Conservation (phyloP, 805 yeast genomes). For the Barnettozyma populi region DNA sequence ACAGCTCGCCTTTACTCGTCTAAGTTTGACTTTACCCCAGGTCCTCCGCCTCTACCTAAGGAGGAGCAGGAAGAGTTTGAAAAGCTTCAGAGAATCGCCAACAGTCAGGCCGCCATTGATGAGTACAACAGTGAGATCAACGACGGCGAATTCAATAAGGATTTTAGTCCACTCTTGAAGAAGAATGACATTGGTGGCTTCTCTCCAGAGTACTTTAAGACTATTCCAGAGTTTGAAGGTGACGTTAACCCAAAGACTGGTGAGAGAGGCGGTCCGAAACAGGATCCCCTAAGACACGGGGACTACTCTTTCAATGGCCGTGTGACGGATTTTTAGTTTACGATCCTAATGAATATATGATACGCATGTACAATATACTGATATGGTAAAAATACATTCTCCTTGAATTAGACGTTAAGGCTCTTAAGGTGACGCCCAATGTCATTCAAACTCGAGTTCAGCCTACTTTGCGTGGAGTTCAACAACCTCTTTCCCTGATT, state of each 20-base stretch:
- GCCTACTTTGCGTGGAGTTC: slow-evolving; percentile 14
- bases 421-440: slow-evolving; percentile 16
- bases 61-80: slow-evolving; percentile 92
- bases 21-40: slow-evolving; percentile 22
- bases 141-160: slow-evolving; percentile 29
- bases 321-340: slow-evolving; percentile 78
- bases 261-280: slow-evolving; percentile 95
- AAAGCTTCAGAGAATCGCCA: slow-evolving; percentile 72
- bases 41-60: slow-evolving; percentile 71
- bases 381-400: background rate
- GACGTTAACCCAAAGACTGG: slow-evolving; percentile 91
- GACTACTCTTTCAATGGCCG: slow-evolving; percentile 96
- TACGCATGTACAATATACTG: background rate
- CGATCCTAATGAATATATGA: background rate
- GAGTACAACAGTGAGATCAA: slow-evolving; percentile 49
- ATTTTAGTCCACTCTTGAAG: slow-evolving; percentile 30
- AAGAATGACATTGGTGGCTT: slow-evolving; percentile 56
- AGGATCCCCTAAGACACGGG: slow-evolving; percentile 86
- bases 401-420: background rate
- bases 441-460: slow-evolving; percentile 16
- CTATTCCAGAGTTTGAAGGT: slow-evolving; percentile 94
- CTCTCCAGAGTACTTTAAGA: slow-evolving; percentile 65
- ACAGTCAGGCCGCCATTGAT: slow-evolving; percentile 70
- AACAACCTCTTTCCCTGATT: slow-evolving; percentile 29
- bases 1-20: slow-evolving; percentile 17